A percentile compares a stretch with the other conserved stretches of the same genome.
Evolutionary conservation across 176 grass and related monocot species (phyloP).

Genomic region (Eleusine coracana): DNA sequence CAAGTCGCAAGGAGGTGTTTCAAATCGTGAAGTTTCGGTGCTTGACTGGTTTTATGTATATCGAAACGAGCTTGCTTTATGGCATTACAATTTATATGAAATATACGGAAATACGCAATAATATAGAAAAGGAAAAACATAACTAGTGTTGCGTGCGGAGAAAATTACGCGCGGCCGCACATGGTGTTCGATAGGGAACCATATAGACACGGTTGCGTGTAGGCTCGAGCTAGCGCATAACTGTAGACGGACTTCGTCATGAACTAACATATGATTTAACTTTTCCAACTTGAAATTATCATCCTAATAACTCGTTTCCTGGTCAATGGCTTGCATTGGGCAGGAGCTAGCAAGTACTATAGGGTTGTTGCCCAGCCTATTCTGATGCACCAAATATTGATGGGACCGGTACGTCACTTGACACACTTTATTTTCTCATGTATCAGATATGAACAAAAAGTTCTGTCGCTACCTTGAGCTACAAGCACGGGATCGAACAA

Average conservation of each 20-base stretch:
- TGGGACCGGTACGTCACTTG: not conserved
- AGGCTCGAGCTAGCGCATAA: not conserved
- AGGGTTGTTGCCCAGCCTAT: not conserved
- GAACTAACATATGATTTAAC: not conserved
- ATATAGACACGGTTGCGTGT: not conserved
- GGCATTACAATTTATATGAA: not conserved
- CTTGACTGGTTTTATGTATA: not conserved
- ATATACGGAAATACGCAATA: not conserved
- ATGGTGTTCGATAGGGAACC: not conserved
- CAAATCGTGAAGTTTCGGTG: not conserved
- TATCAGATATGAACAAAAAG: not conserved
- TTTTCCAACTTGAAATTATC: not conserved
- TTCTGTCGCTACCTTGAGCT: not conserved
- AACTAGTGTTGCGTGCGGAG: conserved; percentile 14
- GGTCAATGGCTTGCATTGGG: not conserved
- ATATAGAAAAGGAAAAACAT: not conserved
- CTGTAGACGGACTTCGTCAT: not conserved
- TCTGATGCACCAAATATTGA: not conserved
- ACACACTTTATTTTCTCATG: not conserved
- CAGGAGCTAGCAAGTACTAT: not conserved
- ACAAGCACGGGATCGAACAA: not conserved
- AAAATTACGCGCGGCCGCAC: not conserved
- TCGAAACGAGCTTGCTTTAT: not conserved
- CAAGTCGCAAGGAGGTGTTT: not conserved
- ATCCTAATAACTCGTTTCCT: not conserved